Conservation (phyloP, 768 basidiomycete species). For the Xerocomellus intermedius region DNA sequence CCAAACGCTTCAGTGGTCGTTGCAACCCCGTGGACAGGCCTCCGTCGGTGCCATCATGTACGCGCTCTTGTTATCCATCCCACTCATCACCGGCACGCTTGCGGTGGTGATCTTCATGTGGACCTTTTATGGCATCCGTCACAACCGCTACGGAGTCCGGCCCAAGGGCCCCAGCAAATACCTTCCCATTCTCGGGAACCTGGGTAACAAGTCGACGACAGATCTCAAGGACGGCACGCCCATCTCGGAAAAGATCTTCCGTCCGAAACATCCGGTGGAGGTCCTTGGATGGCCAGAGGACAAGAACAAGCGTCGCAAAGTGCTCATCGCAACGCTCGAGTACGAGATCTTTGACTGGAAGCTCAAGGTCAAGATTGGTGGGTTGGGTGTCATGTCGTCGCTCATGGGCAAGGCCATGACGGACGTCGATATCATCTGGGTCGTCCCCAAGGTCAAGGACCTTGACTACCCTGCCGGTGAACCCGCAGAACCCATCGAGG, state of each 20-base stretch:
- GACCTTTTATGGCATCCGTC: conserved; percentile 94
- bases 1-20: conserved; percentile 67
- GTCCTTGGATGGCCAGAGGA: conserved; percentile 97
- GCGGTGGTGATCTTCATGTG: conserved; percentile 91
- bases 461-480: conserved; percentile 91
- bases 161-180: conserved; percentile 71
- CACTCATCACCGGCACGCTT: conserved; percentile 78
- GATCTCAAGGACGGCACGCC: conserved; percentile 64
- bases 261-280: conserved; percentile 60
- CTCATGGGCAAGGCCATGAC: conserved; percentile 99
- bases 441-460: conserved; percentile 93
- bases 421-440: conserved; percentile 93
- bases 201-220: conserved; percentile 63
- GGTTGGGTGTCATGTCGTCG: conserved; percentile 96
- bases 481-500: conserved; percentile 90
- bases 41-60: conserved; percentile 85
- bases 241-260: conserved; percentile 70
- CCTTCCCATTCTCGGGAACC: conserved; percentile 78
- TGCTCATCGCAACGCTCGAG: conserved; percentile 89
- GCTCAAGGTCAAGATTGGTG: conserved; percentile 96
- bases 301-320: conserved; percentile 86
- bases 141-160: conserved; percentile 89
- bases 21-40: conserved; percentile 80
- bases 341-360: conserved; percentile 99
- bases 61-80: conserved; percentile 76